Percentiles rank a stretch among this genome's conserved stretches.
Evolutionary conservation across 345 rosid genomes (phyloP).

Genomic region (Pistacia vera): DNA sequence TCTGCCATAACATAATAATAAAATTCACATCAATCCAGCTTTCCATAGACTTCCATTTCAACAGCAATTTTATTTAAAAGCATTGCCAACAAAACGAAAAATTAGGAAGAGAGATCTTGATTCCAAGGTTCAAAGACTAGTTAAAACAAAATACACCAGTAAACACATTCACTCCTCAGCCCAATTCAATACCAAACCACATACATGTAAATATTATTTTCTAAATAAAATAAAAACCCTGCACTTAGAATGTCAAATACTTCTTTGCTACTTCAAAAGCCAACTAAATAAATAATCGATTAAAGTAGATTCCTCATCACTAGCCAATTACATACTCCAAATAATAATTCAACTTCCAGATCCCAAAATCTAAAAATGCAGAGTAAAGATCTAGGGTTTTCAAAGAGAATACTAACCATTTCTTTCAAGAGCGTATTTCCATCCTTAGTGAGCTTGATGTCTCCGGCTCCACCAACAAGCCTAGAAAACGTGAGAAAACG

Average conservation of each 20-base stretch:
- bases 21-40: background rate
- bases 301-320: background rate
- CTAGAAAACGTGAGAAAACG: slow-evolving; percentile 25
- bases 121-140: background rate
- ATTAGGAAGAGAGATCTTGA: background rate
- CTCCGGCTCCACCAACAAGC: slow-evolving; percentile 99
- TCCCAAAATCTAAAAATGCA: background rate
- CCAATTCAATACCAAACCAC: background rate
- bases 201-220: background rate
- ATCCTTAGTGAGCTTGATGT: slow-evolving; percentile 95
- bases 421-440: slow-evolving; percentile 95
- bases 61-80: background rate
- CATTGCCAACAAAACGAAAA: background rate
- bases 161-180: background rate
- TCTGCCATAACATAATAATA: background rate
- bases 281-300: background rate
- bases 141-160: background rate
- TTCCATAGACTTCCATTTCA: background rate
- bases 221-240: no score
- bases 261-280: background rate
- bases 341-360: background rate
- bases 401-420: slow-evolving; percentile 53
- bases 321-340: background rate
- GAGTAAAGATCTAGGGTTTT: background rate
- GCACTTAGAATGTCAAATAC: background rate